Conservation (phyloP, 2,329 filamentous ascomycete genomes). For the Dothistroma septosporum region DNA sequence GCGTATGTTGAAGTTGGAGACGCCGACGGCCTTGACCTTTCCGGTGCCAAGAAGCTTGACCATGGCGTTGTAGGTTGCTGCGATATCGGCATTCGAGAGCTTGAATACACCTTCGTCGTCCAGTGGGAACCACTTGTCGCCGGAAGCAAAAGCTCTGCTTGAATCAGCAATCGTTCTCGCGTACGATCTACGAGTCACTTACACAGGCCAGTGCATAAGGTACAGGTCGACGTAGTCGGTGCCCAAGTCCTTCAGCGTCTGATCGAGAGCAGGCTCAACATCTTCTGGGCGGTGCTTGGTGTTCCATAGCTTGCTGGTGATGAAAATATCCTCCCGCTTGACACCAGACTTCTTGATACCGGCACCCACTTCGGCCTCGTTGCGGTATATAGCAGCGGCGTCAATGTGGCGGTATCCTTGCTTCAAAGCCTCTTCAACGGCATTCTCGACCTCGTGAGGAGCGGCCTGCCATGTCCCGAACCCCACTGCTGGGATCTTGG, state of each 20-base stretch:
- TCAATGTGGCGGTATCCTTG: slow-evolving; percentile 40
- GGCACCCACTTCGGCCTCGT: slow-evolving; percentile 28
- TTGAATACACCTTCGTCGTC: slow-evolving; percentile 39
- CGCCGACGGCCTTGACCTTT: slow-evolving; percentile 29
- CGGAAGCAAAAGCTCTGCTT: slow-evolving; percentile 16
- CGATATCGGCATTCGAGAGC: slow-evolving; percentile 37
- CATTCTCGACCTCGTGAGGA: slow-evolving; percentile 31
- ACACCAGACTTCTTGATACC: slow-evolving; percentile 28
- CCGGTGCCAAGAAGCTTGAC: slow-evolving; percentile 25
- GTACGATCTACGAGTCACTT: slow-evolving; percentile 30
- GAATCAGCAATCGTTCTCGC: neutral
- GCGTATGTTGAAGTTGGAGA: slow-evolving; percentile 27
- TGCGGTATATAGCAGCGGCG: slow-evolving; percentile 36
- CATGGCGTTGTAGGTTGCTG: slow-evolving; percentile 26
- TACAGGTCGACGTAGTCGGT: slow-evolving; percentile 49
- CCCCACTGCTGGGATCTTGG: slow-evolving; percentile 38
- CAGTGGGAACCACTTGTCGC: slow-evolving; percentile 42
- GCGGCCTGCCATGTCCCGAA: slow-evolving; percentile 40
- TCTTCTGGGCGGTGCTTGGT: slow-evolving; percentile 54
- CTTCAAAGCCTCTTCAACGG: slow-evolving; percentile 33
- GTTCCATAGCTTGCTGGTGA: slow-evolving; percentile 61
- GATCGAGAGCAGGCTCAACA: slow-evolving; percentile 17
- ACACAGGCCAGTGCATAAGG: slow-evolving; percentile 49
- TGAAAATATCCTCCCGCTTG: slow-evolving; percentile 30
- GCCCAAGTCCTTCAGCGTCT: slow-evolving; percentile 42